Conservation (phyloP, 2,329 filamentous ascomycete species). For the Venturia aucupariae region DNA sequence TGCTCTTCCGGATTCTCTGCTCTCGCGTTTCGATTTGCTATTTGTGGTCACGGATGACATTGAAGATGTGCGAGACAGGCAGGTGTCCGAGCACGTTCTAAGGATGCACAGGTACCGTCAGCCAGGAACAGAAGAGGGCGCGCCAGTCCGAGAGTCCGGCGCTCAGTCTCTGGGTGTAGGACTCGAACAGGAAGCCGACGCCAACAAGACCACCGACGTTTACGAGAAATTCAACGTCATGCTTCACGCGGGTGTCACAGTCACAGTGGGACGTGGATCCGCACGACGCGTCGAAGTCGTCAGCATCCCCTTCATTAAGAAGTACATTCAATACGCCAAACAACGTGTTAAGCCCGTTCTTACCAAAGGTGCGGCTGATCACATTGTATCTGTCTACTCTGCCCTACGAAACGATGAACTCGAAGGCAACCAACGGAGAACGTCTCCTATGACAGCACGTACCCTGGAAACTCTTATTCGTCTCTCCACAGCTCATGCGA, state of each 20-base stretch:
- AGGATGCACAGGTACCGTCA: slow-evolving; percentile 95
- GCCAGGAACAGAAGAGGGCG: slow-evolving; percentile 86
- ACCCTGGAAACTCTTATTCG: slow-evolving; percentile 97
- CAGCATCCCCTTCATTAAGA: slow-evolving; percentile 97
- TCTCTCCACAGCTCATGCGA: slow-evolving; percentile 91
- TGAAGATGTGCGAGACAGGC: slow-evolving; percentile 81
- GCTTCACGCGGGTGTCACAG: slow-evolving; percentile 82
- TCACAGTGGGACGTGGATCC: slow-evolving; percentile 63
- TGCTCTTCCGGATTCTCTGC: slow-evolving; percentile 85
- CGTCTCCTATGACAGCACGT: slow-evolving; percentile 91
- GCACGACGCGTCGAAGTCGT: slow-evolving; percentile 77
- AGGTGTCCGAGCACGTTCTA: slow-evolving; percentile 91
- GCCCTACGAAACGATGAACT: slow-evolving; percentile 92
- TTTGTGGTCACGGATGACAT: slow-evolving; percentile 99
- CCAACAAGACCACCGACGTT: slow-evolving; percentile 73
- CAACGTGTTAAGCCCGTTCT: slow-evolving; percentile 79
- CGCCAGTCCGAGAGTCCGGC: slow-evolving; percentile 80
- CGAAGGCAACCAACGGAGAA: slow-evolving; percentile 85
- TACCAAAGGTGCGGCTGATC: slow-evolving; percentile 83
- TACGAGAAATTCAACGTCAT: slow-evolving; percentile 96
- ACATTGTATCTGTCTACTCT: slow-evolving; percentile 85
- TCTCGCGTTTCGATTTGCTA: slow-evolving; percentile 96
- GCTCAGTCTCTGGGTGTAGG: slow-evolving; percentile 82
- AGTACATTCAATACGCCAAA: slow-evolving; percentile 98
- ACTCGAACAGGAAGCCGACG: slow-evolving; percentile 61